phyloP scores from a whole-genome alignment of 1,284 basidiomycete genomes.

The Peniophora sp. region DNA sequence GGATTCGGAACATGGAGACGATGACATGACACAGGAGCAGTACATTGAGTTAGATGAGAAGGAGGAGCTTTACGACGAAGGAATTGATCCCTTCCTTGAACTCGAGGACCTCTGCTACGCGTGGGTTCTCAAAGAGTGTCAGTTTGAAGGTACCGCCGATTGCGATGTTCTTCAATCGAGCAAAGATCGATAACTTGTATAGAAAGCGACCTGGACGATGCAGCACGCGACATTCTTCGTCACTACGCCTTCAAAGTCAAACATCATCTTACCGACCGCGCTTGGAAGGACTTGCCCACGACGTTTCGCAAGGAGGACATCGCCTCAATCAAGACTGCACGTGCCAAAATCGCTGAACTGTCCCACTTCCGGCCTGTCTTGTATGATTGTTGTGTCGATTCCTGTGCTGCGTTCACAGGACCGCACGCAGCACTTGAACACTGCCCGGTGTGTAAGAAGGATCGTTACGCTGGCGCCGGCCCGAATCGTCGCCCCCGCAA shows the following conservation, averaged over 20 bases:
- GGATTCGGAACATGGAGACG: too few species aligned
- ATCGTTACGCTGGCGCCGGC: not conserved
- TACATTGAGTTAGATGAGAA: too few species aligned
- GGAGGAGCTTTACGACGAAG: too few species aligned
- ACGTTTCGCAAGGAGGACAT: not conserved
- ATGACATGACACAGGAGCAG: too few species aligned
- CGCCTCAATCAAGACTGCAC: not conserved
- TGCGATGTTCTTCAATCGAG: too few species aligned
- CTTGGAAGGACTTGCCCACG: not conserved
- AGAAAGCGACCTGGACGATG: not conserved
- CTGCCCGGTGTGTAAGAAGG: not conserved
- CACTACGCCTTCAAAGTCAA: slow-evolving; percentile 1
- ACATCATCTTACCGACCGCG: not conserved
- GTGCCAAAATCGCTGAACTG: not conserved
- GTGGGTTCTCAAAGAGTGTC: too few species aligned
- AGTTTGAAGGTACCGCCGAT: too few species aligned
- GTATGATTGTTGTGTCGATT: slow-evolving; percentile 2
- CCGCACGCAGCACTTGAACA: not conserved
- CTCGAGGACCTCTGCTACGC: too few species aligned
- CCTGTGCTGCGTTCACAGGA: not conserved
- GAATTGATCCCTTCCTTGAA: too few species aligned
- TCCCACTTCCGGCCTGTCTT: not conserved
- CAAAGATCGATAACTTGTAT: too few species aligned
- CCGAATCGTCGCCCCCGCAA: slow-evolving; percentile 1
- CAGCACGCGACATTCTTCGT: not conserved